phyloP scores from a whole-genome alignment of 139 green algal genomes.

The Haematococcus sp. region DNA sequence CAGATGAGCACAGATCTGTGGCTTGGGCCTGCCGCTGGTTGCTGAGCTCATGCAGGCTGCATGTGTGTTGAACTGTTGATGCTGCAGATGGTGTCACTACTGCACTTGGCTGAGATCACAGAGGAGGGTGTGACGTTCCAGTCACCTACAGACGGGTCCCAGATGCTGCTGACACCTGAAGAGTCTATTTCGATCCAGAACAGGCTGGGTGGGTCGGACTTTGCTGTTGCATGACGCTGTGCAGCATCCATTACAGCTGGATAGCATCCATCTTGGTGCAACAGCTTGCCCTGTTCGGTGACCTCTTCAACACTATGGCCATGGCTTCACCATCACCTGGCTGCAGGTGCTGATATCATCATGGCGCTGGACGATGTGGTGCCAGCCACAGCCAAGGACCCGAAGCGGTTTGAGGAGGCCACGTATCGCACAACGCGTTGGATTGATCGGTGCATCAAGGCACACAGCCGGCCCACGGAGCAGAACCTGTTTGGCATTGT shows the following conservation, averaged over 20 bases:
- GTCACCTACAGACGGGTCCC: slow-evolving; percentile 76
- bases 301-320: neutral
- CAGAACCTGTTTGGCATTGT: slow-evolving; percentile 94
- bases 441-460: slow-evolving; percentile 94
- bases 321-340: neutral
- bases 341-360: slow-evolving; percentile 81
- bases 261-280: neutral
- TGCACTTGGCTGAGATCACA: slow-evolving; percentile 89
- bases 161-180: slow-evolving; percentile 95
- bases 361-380: slow-evolving; percentile 98
- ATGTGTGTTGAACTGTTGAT: too few relatives aligned
- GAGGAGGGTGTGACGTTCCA: slow-evolving; percentile 90
- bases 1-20: too few relatives aligned
- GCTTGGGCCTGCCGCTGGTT: too few relatives aligned
- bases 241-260: too few relatives aligned
- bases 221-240: neutral
- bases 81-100: slow-evolving; percentile 82
- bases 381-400: slow-evolving; percentile 54
- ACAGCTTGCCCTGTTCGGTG: neutral
- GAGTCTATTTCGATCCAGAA: slow-evolving; percentile 91
- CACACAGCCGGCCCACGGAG: slow-evolving; percentile 72
- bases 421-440: slow-evolving; percentile 88
- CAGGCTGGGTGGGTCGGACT: slow-evolving; percentile 40
- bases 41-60: too few relatives aligned
- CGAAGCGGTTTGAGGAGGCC: slow-evolving; percentile 84